Conservation (phyloP, 2,329 filamentous ascomycete genomes). For the Sporothrix brasiliensis region DNA sequence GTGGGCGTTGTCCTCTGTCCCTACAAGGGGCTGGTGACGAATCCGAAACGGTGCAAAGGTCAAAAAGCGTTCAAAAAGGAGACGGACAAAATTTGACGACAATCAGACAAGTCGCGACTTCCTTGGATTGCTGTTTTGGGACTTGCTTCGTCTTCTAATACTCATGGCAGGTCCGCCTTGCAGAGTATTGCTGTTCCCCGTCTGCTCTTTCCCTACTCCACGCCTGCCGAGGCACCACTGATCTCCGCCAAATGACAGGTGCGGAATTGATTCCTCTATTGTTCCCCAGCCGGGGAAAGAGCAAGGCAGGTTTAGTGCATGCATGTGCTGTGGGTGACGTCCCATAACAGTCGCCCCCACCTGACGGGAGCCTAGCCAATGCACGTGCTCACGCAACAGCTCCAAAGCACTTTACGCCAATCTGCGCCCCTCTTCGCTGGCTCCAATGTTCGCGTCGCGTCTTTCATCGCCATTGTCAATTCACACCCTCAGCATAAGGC, state of each 20-base stretch:
- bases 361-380: too few species aligned
- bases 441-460: conserved; percentile 15
- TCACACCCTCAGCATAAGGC: not conserved
- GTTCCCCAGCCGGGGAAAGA: not conserved
- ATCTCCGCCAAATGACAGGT: not conserved
- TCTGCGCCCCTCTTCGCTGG: not conserved
- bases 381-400: conserved; percentile 30
- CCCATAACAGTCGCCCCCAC: not conserved
- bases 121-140: not conserved
- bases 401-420: conserved; percentile 23
- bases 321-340: not conserved
- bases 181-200: not conserved
- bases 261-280: conserved; percentile 26
- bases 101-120: not conserved
- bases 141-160: too few species aligned
- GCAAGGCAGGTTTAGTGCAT: not conserved
- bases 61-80: not conserved
- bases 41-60: not conserved
- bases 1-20: not conserved
- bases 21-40: not conserved
- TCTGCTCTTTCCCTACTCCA: conserved; percentile 3
- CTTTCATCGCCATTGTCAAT: not conserved
- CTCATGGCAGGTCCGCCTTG: not conserved
- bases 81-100: not conserved
- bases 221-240: conserved; percentile 25